Evolutionary conservation across 768 basidiomycete species (phyloP).

Genomic region (Mycena indigotica): DNA sequence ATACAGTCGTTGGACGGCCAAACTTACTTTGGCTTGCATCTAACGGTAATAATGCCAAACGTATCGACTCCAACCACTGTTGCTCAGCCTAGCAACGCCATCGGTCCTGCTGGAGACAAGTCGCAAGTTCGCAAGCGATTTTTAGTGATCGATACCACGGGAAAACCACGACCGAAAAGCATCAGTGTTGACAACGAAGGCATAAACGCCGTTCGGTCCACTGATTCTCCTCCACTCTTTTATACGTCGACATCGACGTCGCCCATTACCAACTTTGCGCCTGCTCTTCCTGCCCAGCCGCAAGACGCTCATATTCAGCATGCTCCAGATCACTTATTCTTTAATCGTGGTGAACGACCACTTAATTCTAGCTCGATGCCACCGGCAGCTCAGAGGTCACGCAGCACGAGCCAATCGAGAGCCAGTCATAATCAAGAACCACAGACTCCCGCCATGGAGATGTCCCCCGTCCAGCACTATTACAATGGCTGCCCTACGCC

Average conservation of each 20-base stretch:
- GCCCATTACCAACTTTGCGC: background rate
- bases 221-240: conserved; percentile 28
- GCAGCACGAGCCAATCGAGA: conserved; percentile 14
- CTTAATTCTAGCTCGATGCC: conserved; percentile 3
- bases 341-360: conserved; percentile 38
- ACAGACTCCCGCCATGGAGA: conserved; percentile 12
- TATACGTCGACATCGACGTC: conserved; percentile 31
- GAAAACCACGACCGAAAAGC: conserved; percentile 29
- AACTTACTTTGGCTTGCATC: conserved; percentile 52
- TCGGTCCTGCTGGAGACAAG: conserved; percentile 30
- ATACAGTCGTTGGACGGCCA: conserved; percentile 51
- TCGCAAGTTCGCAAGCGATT: conserved; percentile 41
- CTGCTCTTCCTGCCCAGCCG: conserved; percentile 20
- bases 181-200: conserved; percentile 31
- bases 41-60: conserved; percentile 45
- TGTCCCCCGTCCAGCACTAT: conserved; percentile 13
- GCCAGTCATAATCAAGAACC: conserved; percentile 8
- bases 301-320: conserved; percentile 32
- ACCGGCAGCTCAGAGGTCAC: conserved; percentile 11
- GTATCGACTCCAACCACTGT: conserved; percentile 5
- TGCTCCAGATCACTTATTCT: conserved; percentile 39
- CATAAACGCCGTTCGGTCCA: conserved; percentile 8
- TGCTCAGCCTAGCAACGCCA: conserved; percentile 20
- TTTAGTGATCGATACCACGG: conserved; percentile 26
- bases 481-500: conserved; percentile 14